Conservation (phyloP, 257 asterid species). For the Nicotiana tabacum region DNA sequence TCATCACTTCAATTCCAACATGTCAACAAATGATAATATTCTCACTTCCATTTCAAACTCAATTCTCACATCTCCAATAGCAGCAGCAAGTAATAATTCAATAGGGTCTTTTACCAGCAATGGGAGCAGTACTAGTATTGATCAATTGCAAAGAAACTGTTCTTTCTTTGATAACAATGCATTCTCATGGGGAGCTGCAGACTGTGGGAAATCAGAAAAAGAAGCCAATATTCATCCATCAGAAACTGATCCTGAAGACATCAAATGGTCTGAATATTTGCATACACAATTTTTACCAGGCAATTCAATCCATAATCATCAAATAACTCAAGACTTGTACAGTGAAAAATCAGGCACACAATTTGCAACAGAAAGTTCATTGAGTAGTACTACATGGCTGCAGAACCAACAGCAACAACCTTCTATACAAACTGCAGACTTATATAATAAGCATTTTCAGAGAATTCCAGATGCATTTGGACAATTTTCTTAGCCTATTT, state of each 20-base stretch:
- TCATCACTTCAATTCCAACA: slow-evolving; percentile 17
- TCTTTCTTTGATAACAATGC: slow-evolving; percentile 26
- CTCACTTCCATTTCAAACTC: slow-evolving; percentile 13
- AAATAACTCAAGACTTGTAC: slow-evolving; percentile 28
- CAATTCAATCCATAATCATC: slow-evolving; percentile 20
- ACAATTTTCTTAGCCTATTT: slow-evolving; percentile 44
- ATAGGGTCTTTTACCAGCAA: background rate
- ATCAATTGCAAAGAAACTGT: slow-evolving; percentile 23
- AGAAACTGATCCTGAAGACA: slow-evolving; percentile 32
- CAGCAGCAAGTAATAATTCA: slow-evolving; percentile 10
- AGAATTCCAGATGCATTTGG: slow-evolving; percentile 53
- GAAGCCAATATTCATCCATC: slow-evolving; percentile 21
- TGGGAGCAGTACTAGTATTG: slow-evolving; percentile 3
- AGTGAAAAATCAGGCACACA: slow-evolving; percentile 26
- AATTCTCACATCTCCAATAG: background rate
- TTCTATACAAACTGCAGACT: slow-evolving; percentile 31
- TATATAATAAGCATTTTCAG: slow-evolving; percentile 54
- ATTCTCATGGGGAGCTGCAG: slow-evolving; percentile 33
- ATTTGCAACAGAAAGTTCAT: slow-evolving; percentile 22
- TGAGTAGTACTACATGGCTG: slow-evolving; percentile 24
- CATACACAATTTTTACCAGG: slow-evolving; percentile 54
- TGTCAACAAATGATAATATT: background rate
- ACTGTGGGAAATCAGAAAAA: slow-evolving; percentile 31
- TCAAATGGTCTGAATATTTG: slow-evolving; percentile 68
- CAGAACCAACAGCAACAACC: slow-evolving; percentile 35